Evolutionary conservation across 2,329 filamentous ascomycete species (phyloP).

Genomic region (Raffaelea deltoideospora): DNA sequence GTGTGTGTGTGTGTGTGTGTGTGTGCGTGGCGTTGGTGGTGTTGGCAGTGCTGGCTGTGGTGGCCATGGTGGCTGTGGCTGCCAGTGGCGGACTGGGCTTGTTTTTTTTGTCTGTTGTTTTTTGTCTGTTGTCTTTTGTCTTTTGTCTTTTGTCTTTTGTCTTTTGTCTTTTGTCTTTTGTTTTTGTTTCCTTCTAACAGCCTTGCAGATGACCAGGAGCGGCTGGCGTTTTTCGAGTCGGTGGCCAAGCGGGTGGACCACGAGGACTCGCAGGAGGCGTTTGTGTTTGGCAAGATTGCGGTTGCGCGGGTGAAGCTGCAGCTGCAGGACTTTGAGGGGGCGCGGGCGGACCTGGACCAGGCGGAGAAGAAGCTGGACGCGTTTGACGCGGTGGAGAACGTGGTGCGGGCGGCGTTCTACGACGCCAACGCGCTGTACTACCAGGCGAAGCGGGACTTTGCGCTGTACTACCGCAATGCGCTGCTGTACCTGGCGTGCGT

Average conservation of each 20-base stretch:
- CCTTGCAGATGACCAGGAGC: conserved; percentile 62
- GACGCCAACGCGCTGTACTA: conserved; percentile 90
- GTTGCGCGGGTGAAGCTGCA: conserved; percentile 78
- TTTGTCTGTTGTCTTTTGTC: background rate
- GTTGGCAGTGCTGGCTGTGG: too few relatives aligned
- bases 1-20: too few relatives aligned
- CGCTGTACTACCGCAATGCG: conserved; percentile 92
- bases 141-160: background rate
- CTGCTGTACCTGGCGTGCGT: conserved; percentile 96
- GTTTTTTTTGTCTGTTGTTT: background rate
- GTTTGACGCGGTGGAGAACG: conserved; percentile 89
- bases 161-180: background rate
- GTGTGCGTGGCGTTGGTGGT: too few relatives aligned
- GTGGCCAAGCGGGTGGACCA: conserved; percentile 83
- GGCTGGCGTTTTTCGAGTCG: conserved; percentile 67
- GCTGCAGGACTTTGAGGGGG: conserved; percentile 63
- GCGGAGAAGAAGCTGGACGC: conserved; percentile 78
- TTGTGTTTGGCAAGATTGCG: conserved; percentile 84
- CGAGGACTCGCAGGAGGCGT: conserved; percentile 84
- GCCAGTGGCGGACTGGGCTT: too few relatives aligned
- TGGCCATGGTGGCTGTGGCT: too few relatives aligned
- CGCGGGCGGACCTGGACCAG: conserved; percentile 71
- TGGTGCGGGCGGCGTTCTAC: conserved; percentile 95
- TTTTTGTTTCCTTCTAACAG: conserved; percentile 1
- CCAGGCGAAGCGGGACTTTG: conserved; percentile 84